A percentile compares a stretch with the other conserved stretches of the same genome.
Conservation (phyloP, 108 stramenopile genomes). For the Craspedostauros australis region DNA sequence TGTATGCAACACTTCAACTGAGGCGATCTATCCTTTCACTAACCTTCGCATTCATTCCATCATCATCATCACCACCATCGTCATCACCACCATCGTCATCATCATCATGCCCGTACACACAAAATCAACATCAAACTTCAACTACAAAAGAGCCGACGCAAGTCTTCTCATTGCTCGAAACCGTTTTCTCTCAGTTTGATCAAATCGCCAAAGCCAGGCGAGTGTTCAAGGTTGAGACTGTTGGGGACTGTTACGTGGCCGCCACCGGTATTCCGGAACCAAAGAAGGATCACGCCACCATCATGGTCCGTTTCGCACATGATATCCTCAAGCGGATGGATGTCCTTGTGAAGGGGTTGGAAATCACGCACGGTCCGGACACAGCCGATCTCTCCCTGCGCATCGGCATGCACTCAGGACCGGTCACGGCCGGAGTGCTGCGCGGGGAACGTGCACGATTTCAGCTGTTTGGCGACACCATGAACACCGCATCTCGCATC, state of each 20-base stretch:
- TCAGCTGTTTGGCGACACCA: constrained; percentile 52
- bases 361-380: constrained; percentile 22
- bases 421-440: constrained; percentile 49
- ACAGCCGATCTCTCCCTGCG: constrained; percentile 33
- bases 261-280: constrained; percentile 51
- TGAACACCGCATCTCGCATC: constrained; percentile 51
- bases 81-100: too few species aligned
- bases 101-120: too few species aligned
- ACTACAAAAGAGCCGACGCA: constrained; percentile 26
- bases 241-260: constrained; percentile 59
- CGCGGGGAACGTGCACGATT: constrained; percentile 44
- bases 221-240: constrained; percentile 49
- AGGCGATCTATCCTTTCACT: too few species aligned
- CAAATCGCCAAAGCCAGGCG: constrained; percentile 22
- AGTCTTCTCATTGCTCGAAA: constrained; percentile 47
- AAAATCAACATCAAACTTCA: too few species aligned
- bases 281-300: constrained; percentile 39
- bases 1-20: too few species aligned
- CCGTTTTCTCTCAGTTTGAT: constrained; percentile 42
- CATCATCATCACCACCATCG: too few species aligned
- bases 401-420: constrained; percentile 42
- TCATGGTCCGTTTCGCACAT: constrained; percentile 38
- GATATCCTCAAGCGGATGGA: constrained; percentile 26
- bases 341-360: constrained; percentile 9
- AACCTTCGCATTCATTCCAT: too few species aligned